Conservation (phyloP, 768 basidiomycete species). For the Cytidiella melzeri region DNA sequence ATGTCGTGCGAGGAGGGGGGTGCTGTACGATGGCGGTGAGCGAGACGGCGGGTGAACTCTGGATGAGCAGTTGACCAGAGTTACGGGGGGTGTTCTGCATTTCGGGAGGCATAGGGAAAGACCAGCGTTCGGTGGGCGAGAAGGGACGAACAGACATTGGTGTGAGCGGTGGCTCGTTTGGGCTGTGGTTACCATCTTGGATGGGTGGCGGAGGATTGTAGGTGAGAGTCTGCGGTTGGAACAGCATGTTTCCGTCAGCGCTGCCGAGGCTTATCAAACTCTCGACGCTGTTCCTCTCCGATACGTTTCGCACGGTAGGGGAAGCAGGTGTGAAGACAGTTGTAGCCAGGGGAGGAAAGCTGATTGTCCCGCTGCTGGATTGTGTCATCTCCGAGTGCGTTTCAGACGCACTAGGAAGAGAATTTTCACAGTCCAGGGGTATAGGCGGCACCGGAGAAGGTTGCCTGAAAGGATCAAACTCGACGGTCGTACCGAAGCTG, state of each 20-base stretch:
- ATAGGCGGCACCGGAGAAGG: constrained; percentile 2
- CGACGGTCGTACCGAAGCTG: constrained; percentile 59
- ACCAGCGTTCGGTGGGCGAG: constrained; percentile 60
- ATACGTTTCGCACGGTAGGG: constrained; percentile 15
- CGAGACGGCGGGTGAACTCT: not conserved
- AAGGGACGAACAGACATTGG: constrained; percentile 64
- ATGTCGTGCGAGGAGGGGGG: not conserved
- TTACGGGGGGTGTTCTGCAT: not conserved
- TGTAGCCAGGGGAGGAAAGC: constrained; percentile 11
- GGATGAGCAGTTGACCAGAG: not conserved
- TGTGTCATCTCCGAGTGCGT: constrained; percentile 1
- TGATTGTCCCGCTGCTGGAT: constrained; percentile 6
- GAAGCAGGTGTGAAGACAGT: constrained; percentile 11
- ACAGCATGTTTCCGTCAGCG: not conserved
- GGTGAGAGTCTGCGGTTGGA: constrained; percentile 3
- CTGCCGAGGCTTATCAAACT: constrained; percentile 12
- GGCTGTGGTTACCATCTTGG: not conserved
- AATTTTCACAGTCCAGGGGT: not conserved
- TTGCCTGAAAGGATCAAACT: constrained; percentile 14
- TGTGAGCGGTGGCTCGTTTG: constrained; percentile 30
- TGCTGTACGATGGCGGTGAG: not conserved
- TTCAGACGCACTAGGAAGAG: not conserved
- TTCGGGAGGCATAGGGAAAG: constrained; percentile 59
- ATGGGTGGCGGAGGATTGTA: constrained; percentile 6
- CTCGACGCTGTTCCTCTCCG: constrained; percentile 33